Conservation (phyloP, 441 rosid genomes). For the Syzygium malaccense region DNA sequence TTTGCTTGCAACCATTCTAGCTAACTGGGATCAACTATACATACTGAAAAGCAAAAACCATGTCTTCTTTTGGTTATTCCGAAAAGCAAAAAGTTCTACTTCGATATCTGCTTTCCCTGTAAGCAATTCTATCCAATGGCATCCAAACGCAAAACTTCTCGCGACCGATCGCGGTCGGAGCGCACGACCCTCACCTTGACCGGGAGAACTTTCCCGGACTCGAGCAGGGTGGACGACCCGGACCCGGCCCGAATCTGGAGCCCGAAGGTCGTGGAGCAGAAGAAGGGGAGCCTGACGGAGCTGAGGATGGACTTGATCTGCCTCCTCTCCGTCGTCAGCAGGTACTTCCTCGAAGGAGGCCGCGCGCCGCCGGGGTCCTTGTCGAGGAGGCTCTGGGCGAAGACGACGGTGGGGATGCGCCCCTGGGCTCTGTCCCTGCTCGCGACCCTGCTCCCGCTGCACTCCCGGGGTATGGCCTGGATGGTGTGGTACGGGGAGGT, state of each 20-base stretch:
- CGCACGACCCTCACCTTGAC: constrained; percentile 38
- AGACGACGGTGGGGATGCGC: constrained; percentile 84
- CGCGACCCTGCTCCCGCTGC: constrained; percentile 55
- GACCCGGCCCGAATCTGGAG: constrained; percentile 91
- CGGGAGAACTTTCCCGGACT: constrained; percentile 80
- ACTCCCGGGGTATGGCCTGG: constrained; percentile 80
- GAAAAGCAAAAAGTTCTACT: too few species aligned
- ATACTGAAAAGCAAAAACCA: background rate
- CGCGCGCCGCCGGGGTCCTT: constrained; percentile 23
- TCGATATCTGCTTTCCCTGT: too few species aligned
- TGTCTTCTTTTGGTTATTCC: too few species aligned
- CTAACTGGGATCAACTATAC: background rate
- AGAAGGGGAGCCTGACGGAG: constrained; percentile 61
- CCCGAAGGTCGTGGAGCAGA: constrained; percentile 75
- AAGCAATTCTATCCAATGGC: background rate
- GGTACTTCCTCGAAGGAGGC: constrained; percentile 50
- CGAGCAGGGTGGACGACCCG: constrained; percentile 67
- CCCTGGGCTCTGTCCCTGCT: constrained; percentile 72
- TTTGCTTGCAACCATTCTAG: background rate
- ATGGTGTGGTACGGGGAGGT: constrained; percentile 56
- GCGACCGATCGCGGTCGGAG: background rate
- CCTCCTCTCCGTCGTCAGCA: constrained; percentile 67
- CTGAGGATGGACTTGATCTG: constrained; percentile 72
- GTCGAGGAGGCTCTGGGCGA: constrained; percentile 47
- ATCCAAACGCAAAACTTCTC: background rate